These are phyloP conservation scores for Pseudogymnoascus sp. DNA, from an alignment of 2,329 filamentous ascomycete genomes.

Conservation along the genomic window DNA sequence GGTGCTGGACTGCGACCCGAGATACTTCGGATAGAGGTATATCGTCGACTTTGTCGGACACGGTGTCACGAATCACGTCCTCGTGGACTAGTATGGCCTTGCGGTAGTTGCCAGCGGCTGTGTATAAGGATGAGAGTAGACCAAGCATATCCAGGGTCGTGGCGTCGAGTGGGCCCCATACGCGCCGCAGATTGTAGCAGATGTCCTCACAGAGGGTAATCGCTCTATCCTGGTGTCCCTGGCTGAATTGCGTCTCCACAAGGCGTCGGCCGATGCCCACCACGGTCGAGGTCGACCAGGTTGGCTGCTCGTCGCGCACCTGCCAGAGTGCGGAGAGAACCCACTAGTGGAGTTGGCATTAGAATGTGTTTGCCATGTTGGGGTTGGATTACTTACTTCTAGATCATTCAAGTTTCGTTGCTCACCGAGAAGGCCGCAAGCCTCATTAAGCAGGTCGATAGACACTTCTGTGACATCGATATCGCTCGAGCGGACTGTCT, in stretches of 20 bases:
- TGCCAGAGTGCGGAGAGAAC: constrained; percentile 18
- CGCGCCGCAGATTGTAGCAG: constrained; percentile 23
- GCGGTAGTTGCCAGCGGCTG: constrained; percentile 14
- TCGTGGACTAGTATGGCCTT: constrained; percentile 21
- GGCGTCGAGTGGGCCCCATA: constrained; percentile 21
- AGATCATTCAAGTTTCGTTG: constrained; percentile 39
- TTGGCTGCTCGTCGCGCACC: constrained; percentile 15
- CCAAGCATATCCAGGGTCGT: constrained; percentile 20
- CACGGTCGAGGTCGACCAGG: constrained; percentile 18
- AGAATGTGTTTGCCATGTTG: neutral
- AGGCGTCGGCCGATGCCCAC: constrained; percentile 20
- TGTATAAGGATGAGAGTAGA: constrained; percentile 21
- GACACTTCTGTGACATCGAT: constrained; percentile 37
- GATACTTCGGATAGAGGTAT: constrained; percentile 24
- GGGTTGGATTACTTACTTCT: constrained; percentile 27
- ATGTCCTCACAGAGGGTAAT: constrained; percentile 21
- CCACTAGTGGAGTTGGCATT: constrained; percentile 1
- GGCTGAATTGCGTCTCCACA: constrained; percentile 20
- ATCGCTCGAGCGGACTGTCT: constrained; percentile 33
- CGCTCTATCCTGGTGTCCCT: constrained; percentile 14
- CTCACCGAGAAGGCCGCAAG: constrained; percentile 39
- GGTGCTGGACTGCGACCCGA: constrained; percentile 24
- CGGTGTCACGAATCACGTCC: constrained; percentile 22
- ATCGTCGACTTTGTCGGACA: constrained; percentile 24
- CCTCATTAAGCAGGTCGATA: constrained; percentile 37